Evolutionary conservation across 1,139 yeast species (phyloP).

Genomic region (Hyphopichia khmerensis): DNA sequence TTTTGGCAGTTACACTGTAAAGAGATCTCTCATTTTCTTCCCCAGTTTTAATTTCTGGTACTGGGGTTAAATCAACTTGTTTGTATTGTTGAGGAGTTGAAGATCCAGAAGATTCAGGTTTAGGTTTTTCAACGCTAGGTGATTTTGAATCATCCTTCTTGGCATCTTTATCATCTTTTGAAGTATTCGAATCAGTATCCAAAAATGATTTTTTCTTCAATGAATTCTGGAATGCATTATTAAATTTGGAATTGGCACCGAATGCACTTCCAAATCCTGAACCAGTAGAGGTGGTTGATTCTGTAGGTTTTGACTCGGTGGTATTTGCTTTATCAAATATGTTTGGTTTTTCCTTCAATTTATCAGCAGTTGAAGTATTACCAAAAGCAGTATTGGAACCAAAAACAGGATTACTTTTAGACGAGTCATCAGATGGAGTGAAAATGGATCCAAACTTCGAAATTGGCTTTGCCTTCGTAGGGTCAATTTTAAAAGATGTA

Average conservation of each 20-base stretch:
- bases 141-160: conserved; percentile 11
- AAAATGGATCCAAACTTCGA: conserved; percentile 10
- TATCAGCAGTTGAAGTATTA: conserved; percentile 9
- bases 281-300: conserved; percentile 11
- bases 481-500: conserved; percentile 23
- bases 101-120: conserved; percentile 4
- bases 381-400: conserved; percentile 6
- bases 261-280: conserved; percentile 34
- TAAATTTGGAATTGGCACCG: conserved; percentile 61
- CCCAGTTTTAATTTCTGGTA: conserved; percentile 68
- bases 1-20: conserved; percentile 71
- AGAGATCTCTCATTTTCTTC: conserved; percentile 82
- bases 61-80: conserved; percentile 52
- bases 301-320: background rate
- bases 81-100: conserved; percentile 38
- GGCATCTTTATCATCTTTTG: conserved; percentile 15
- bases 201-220: conserved; percentile 54
- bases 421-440: conserved; percentile 8
- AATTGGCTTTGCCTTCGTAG: conserved; percentile 5
- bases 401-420: conserved; percentile 20
- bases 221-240: conserved; percentile 55
- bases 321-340: background rate
- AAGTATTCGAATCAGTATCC: conserved; percentile 25
- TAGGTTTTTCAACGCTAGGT: conserved; percentile 14
- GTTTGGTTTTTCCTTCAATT: conserved; percentile 18